Conservation (phyloP, 345 rosid species). For the Sonneratia alba region DNA sequence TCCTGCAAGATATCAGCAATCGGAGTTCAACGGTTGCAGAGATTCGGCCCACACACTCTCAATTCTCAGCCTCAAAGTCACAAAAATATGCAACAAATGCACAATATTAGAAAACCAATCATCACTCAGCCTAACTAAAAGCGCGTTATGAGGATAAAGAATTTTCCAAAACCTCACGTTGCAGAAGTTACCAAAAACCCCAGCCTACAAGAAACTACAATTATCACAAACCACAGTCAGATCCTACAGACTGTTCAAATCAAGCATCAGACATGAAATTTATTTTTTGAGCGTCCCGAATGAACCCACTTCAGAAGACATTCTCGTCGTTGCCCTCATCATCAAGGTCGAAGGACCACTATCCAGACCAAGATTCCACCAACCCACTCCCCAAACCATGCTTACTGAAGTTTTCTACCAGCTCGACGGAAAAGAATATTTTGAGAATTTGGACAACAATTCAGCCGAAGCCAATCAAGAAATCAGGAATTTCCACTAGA, state of each 20-base stretch:
- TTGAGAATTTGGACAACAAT: too few species aligned
- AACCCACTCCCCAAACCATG: not conserved
- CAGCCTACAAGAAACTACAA: not conserved
- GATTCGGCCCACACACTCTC: not conserved
- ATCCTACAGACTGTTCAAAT: not conserved
- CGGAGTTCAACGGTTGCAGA: not conserved
- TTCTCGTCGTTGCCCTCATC: too few species aligned
- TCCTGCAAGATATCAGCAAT: not conserved
- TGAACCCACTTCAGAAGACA: not conserved
- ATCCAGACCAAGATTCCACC: not conserved
- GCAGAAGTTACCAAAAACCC: not conserved
- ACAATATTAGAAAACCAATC: too few species aligned
- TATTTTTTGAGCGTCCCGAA: not conserved
- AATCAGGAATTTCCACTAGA: not conserved
- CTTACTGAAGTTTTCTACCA: not conserved
- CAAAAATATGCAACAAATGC: not conserved
- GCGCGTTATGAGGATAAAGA: not conserved
- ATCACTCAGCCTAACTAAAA: not conserved
- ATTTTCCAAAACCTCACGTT: too few species aligned
- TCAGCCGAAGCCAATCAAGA: not conserved
- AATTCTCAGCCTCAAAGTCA: not conserved
- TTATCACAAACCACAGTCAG: not conserved
- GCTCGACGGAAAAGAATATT: not conserved
- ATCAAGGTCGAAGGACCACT: not conserved
- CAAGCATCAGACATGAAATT: not conserved